These are phyloP conservation scores for Epichloe uncinata DNA, from an alignment of 2,329 filamentous ascomycete genomes.

Conservation along the genomic window DNA sequence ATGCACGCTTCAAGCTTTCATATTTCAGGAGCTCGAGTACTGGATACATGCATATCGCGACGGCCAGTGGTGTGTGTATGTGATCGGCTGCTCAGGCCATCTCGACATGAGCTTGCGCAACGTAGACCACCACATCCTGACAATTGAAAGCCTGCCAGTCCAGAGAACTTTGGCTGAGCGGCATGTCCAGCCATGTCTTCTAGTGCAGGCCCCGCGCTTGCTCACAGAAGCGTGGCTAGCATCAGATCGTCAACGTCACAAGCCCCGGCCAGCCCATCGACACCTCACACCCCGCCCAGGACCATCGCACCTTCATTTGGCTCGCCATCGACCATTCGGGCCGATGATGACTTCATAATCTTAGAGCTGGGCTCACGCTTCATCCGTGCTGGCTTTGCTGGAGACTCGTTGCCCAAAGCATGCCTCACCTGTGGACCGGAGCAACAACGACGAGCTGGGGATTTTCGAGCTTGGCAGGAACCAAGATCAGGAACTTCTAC, in stretches of 20 bases:
- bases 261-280: slow-evolving; percentile 22
- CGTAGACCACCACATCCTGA: not conserved
- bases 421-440: slow-evolving; percentile 61
- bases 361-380: slow-evolving; percentile 72
- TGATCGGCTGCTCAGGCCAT: not conserved
- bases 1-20: too few species aligned
- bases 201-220: slow-evolving; percentile 28
- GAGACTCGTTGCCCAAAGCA: slow-evolving; percentile 64
- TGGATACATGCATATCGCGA: not conserved
- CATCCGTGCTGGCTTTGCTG: slow-evolving; percentile 73
- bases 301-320: slow-evolving; percentile 41
- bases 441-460: slow-evolving; percentile 62
- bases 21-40: not conserved
- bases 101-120: not conserved
- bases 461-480: slow-evolving; percentile 60
- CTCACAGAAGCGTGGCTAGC: slow-evolving; percentile 45
- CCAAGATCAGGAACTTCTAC: slow-evolving; percentile 31
- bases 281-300: slow-evolving; percentile 49
- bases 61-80: too few species aligned
- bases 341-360: slow-evolving; percentile 76
- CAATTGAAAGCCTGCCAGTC: too few species aligned
- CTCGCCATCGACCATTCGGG: slow-evolving; percentile 45
- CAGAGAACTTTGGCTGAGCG: not conserved
- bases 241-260: slow-evolving; percentile 34
- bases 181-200: slow-evolving; percentile 28